Evolutionary conservation across 345 rosid genomes (phyloP).

Genomic region (Noccaea caerulescens): DNA sequence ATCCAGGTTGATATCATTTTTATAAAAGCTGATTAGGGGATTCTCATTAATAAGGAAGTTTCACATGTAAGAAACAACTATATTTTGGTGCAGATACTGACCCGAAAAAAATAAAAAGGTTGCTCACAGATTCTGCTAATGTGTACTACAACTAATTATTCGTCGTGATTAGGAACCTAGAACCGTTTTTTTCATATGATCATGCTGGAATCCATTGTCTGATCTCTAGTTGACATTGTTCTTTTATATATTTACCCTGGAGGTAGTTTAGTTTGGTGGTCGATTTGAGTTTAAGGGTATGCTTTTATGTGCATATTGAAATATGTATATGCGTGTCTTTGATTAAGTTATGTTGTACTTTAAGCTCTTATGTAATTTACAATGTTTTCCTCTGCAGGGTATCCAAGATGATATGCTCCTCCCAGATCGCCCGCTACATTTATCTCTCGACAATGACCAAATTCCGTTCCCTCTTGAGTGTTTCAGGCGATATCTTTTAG

Average conservation of each 20-base stretch:
- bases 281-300: conserved; percentile 15
- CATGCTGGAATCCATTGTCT: conserved; percentile 8
- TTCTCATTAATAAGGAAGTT: conserved; percentile 4
- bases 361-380: conserved; percentile 16
- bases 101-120: background rate
- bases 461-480: conserved; percentile 70
- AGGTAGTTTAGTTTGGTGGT: conserved; percentile 27
- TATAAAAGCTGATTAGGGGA: conserved; percentile 18
- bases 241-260: conserved; percentile 4
- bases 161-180: conserved; percentile 7
- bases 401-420: conserved; percentile 72
- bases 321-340: conserved; percentile 7
- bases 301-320: conserved; percentile 2
- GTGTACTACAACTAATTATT: conserved; percentile 4
- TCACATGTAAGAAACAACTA: conserved; percentile 4
- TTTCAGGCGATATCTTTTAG: conserved; percentile 57
- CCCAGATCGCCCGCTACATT: conserved; percentile 60
- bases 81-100: background rate
- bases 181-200: background rate
- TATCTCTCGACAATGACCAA: conserved; percentile 56
- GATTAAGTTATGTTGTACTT: conserved; percentile 16
- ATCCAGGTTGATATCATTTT: conserved; percentile 63
- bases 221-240: conserved; percentile 21
- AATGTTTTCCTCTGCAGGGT: conserved; percentile 54
- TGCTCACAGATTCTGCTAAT: conserved; percentile 17